Evolutionary conservation across 148 eudicot genomes (phyloP).

Genomic region (Nepenthes gracilis): DNA sequence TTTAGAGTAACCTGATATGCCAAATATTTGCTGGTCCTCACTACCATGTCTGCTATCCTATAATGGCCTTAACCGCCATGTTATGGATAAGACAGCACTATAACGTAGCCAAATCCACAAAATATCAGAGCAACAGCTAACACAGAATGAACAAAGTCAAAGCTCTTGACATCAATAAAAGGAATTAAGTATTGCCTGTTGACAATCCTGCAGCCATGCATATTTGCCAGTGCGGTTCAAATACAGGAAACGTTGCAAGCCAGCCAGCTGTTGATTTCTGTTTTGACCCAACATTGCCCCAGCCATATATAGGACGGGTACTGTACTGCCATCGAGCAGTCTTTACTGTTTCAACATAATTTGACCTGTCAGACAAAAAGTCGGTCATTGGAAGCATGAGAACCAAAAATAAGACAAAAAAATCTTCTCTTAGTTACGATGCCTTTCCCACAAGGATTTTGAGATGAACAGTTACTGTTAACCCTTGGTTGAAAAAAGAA

Average conservation of each 20-base stretch:
- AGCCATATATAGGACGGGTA: conserved; percentile 85
- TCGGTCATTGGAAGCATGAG: not conserved
- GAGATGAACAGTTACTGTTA: no score
- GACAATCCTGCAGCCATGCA: conserved; percentile 98
- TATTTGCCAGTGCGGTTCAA: conserved; percentile 99
- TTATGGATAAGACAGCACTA: not conserved
- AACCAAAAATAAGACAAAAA: no score
- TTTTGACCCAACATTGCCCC: conserved; percentile 88
- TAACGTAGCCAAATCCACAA: not conserved
- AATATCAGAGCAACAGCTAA: not conserved
- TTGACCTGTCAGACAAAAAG: conserved; percentile 48
- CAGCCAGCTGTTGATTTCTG: conserved; percentile 97
- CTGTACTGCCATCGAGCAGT: conserved; percentile 91
- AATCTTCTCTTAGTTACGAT: no score
- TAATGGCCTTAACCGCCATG: no score
- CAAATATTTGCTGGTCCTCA: no score
- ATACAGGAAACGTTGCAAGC: conserved; percentile 98
- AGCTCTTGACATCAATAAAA: not conserved
- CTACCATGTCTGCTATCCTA: no score
- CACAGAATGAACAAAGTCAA: not conserved
- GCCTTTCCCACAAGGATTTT: no score
- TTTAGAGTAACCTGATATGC: no score
- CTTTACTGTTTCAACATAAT: conserved; percentile 70
- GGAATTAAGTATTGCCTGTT: conserved; percentile 42
- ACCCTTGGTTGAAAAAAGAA: no score